Evolutionary conservation across 768 basidiomycete genomes (phyloP).

Genomic region (Hygrocybe coccinea): DNA sequence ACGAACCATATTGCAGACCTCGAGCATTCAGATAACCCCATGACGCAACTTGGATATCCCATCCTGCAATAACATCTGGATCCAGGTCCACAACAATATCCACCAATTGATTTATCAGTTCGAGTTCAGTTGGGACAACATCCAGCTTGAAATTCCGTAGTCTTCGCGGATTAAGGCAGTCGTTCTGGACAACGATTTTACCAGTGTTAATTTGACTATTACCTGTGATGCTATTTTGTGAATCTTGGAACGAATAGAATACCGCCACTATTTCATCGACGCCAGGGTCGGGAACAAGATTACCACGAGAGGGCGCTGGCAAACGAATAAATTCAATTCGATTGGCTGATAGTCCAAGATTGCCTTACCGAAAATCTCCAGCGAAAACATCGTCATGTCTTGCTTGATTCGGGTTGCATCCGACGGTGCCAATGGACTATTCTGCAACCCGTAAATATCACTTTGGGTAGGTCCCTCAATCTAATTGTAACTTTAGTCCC

Average conservation of each 20-base stretch:
- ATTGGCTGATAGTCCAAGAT: neutral
- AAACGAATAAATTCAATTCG: neutral
- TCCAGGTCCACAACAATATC: conserved; percentile 75
- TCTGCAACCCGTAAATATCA: conserved; percentile 64
- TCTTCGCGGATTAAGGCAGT: conserved; percentile 36
- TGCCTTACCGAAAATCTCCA: conserved; percentile 79
- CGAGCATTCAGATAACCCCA: conserved; percentile 90
- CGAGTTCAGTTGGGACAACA: conserved; percentile 63
- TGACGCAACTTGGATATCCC: conserved; percentile 82
- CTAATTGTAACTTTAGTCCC: conserved; percentile 21
- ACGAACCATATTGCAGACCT: conserved; percentile 53
- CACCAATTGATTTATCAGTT: conserved; percentile 69
- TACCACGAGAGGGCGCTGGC: conserved; percentile 55
- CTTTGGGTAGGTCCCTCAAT: conserved; percentile 74
- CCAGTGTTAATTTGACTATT: conserved; percentile 36
- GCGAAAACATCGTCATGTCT: conserved; percentile 70
- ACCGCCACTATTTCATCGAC: conserved; percentile 61
- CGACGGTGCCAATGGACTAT: conserved; percentile 37
- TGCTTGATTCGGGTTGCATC: conserved; percentile 50
- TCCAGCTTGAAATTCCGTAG: conserved; percentile 46
- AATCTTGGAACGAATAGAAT: conserved; percentile 67
- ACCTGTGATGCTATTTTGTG: conserved; percentile 30
- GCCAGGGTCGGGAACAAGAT: conserved; percentile 60
- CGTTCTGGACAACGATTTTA: conserved; percentile 47
- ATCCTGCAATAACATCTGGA: conserved; percentile 88